Conservation (phyloP, 495 filamentous ascomycete species). For the Hypoxylon crocopeplum region DNA sequence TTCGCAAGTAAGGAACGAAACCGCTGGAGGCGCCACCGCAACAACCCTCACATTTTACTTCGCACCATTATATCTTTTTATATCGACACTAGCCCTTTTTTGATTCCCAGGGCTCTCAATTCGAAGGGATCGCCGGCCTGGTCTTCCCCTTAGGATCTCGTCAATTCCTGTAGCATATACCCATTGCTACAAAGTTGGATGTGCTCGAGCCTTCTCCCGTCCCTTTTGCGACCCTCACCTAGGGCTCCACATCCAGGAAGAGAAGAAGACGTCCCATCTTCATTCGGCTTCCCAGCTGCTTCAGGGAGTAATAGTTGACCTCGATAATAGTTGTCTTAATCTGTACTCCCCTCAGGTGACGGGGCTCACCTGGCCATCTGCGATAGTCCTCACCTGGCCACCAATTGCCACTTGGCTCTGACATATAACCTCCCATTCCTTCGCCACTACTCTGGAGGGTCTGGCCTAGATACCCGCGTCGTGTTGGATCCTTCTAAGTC, state of each 20-base stretch:
- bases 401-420: slow-evolving; percentile 1
- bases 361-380: neutral
- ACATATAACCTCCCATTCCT: slow-evolving; percentile 14
- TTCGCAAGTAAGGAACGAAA: slow-evolving; percentile 33
- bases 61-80: slow-evolving; percentile 24
- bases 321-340: slow-evolving; percentile 28
- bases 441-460: slow-evolving; percentile 1
- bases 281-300: slow-evolving; percentile 19
- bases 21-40: slow-evolving; percentile 23
- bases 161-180: slow-evolving; percentile 25
- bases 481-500: slow-evolving; percentile 7
- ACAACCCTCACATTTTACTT: slow-evolving; percentile 35
- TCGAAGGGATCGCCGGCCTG: slow-evolving; percentile 27
- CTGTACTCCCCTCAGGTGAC: slow-evolving; percentile 6
- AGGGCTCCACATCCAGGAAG: slow-evolving; percentile 29
- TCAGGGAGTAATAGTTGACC: slow-evolving; percentile 19
- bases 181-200: slow-evolving; percentile 25
- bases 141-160: slow-evolving; percentile 33
- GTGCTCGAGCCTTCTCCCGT: slow-evolving; percentile 38
- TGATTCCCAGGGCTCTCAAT: neutral
- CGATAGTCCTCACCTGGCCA: slow-evolving; percentile 13
- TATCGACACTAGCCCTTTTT: slow-evolving; percentile 31
- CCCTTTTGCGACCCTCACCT: slow-evolving; percentile 31
- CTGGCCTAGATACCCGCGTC: slow-evolving; percentile 1
- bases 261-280: slow-evolving; percentile 23